Conservation (phyloP, 768 basidiomycete genomes). For the Rhodotorula diobovata region DNA sequence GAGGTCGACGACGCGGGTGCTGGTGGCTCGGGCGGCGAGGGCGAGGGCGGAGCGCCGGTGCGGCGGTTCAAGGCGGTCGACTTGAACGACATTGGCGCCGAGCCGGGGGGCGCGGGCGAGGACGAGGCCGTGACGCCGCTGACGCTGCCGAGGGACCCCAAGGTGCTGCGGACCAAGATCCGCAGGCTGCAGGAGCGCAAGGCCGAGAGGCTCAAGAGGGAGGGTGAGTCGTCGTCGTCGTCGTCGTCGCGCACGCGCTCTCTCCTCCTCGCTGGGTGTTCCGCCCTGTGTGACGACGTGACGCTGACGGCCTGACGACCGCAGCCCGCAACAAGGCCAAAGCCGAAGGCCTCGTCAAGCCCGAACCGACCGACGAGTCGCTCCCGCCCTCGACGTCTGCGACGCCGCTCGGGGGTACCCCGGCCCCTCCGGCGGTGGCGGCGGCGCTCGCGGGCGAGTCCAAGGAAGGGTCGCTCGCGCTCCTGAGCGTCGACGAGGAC, state of each 20-base stretch:
- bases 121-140: conserved; percentile 37
- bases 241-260: background rate
- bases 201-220: conserved; percentile 28
- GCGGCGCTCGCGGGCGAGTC: conserved; percentile 12
- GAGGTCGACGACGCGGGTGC: conserved; percentile 29
- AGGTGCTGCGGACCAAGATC: conserved; percentile 29
- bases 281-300: background rate
- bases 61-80: conserved; percentile 34
- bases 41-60: no score
- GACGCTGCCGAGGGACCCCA: conserved; percentile 38
- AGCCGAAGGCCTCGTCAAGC: conserved; percentile 24
- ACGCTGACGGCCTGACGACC: no score
- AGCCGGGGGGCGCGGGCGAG: background rate
- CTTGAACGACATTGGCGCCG: conserved; percentile 40
- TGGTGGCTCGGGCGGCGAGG: no score
- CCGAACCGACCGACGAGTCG: conserved; percentile 27
- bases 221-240: conserved; percentile 11
- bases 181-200: conserved; percentile 37
- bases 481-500: conserved; percentile 21
- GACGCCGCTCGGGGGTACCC: background rate
- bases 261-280: background rate
- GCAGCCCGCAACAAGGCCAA: conserved; percentile 19
- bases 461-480: conserved; percentile 28
- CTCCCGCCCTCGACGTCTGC: background rate
- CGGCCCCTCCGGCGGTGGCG: background rate